Evolutionary conservation across 257 asterid genomes (phyloP).

Genomic region (Ophiorrhiza pumila): DNA sequence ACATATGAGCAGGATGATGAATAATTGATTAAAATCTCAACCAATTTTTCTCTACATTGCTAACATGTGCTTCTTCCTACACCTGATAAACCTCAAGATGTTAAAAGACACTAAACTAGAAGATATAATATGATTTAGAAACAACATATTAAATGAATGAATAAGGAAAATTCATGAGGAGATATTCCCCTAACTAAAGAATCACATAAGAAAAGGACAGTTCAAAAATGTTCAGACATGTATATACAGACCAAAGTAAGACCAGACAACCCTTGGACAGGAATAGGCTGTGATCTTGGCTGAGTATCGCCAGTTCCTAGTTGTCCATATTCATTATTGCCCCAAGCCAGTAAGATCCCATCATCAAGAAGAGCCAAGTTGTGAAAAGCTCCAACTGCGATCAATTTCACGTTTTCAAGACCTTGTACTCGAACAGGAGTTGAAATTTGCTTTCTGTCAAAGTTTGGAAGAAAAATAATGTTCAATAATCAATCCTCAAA

Average conservation of each 20-base stretch:
- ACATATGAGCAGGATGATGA: constrained; percentile 13
- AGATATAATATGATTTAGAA: not conserved
- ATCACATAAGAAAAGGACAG: constrained; percentile 7
- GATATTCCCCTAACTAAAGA: not conserved
- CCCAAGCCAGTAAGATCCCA: constrained; percentile 93
- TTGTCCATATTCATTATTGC: constrained; percentile 97
- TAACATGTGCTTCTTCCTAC: not conserved
- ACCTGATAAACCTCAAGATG: not conserved
- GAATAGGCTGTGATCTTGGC: constrained; percentile 94
- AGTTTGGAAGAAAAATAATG: constrained; percentile 14
- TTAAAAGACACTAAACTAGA: constrained; percentile 9
- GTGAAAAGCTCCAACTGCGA: constrained; percentile 97
- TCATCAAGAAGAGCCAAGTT: constrained; percentile 88
- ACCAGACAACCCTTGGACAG: constrained; percentile 82
- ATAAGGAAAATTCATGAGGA: not conserved
- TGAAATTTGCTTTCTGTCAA: constrained; percentile 86
- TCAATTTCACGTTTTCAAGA: constrained; percentile 68
- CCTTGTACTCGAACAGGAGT: constrained; percentile 97
- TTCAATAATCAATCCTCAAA: constrained; percentile 8
- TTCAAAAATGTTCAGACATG: constrained; percentile 2
- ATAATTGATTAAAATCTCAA: not conserved
- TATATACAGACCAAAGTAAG: constrained; percentile 66
- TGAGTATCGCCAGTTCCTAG: constrained; percentile 98
- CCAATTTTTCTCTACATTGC: too few relatives aligned
- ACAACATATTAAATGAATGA: not conserved